Conservation (phyloP, 2,329 filamentous ascomycete genomes). For the Mollisia scopiformis region DNA sequence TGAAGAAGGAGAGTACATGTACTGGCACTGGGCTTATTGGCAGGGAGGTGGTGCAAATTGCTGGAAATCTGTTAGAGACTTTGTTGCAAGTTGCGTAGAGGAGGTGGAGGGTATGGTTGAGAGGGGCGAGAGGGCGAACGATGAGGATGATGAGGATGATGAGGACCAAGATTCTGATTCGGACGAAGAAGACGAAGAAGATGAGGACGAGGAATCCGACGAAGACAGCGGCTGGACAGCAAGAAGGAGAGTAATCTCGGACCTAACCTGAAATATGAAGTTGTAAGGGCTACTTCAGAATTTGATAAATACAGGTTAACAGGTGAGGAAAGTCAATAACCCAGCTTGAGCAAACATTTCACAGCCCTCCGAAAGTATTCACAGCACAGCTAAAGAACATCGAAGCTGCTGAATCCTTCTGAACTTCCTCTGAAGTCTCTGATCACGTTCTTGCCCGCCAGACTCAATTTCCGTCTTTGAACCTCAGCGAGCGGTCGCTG, state of each 20-base stretch:
- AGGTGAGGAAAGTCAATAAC: too few species aligned
- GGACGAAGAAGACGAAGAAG: background rate
- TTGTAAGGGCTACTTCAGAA: background rate
- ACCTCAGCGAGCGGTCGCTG: too few species aligned
- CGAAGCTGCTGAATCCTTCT: too few species aligned
- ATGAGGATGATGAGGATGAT: background rate
- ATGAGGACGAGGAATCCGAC: too few species aligned
- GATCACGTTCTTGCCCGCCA: too few species aligned
- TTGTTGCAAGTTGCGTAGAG: constrained; percentile 13
- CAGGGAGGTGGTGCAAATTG: background rate
- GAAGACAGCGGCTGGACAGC: background rate
- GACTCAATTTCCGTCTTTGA: too few species aligned
- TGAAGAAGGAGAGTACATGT: constrained; percentile 11
- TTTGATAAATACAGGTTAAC: too few species aligned
- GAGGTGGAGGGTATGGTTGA: constrained; percentile 13
- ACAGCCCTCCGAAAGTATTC: too few species aligned
- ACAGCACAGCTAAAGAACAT: too few species aligned
- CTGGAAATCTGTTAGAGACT: constrained; percentile 11
- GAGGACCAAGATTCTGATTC: background rate
- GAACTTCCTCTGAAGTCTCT: too few species aligned
- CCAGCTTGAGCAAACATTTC: too few species aligned
- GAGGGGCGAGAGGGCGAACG: background rate
- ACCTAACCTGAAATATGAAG: too few species aligned
- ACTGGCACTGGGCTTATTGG: constrained; percentile 9
- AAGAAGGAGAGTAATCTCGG: background rate